Conservation (phyloP, 129 eudicot genomes). For the Dittrichia graveolens region DNA sequence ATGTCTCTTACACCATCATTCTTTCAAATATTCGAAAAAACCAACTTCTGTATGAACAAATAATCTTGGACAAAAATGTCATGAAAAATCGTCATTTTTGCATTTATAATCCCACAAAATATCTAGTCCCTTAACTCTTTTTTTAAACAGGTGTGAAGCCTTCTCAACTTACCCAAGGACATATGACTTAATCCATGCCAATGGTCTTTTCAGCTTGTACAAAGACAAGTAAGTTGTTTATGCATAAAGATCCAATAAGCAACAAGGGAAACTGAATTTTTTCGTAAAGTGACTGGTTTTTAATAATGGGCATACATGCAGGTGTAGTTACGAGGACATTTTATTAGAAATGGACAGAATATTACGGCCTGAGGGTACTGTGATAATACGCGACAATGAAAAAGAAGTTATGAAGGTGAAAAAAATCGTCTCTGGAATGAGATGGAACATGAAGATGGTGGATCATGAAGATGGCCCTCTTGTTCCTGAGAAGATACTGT, state of each 20-base stretch:
- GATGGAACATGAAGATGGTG: conserved; percentile 64
- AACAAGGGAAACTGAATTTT: neutral
- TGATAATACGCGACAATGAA: conserved; percentile 61
- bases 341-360: conserved; percentile 82
- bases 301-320: conserved; percentile 27
- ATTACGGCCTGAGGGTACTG: conserved; percentile 81
- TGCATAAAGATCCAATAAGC: neutral
- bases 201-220: conserved; percentile 64
- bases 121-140: neutral
- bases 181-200: conserved; percentile 64
- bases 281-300: neutral
- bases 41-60: neutral
- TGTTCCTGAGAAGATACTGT: conserved; percentile 57
- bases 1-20: neutral
- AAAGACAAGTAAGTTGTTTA: conserved; percentile 55
- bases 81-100: neutral
- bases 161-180: conserved; percentile 81
- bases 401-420: conserved; percentile 55
- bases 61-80: neutral
- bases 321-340: conserved; percentile 68
- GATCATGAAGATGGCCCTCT: conserved; percentile 75
- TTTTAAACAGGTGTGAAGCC: conserved; percentile 66
- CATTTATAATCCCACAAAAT: neutral
- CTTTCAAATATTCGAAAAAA: neutral
- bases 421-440: conserved; percentile 58